Conservation (phyloP, 345 rosid species). For the Anastatica hierochuntica region DNA sequence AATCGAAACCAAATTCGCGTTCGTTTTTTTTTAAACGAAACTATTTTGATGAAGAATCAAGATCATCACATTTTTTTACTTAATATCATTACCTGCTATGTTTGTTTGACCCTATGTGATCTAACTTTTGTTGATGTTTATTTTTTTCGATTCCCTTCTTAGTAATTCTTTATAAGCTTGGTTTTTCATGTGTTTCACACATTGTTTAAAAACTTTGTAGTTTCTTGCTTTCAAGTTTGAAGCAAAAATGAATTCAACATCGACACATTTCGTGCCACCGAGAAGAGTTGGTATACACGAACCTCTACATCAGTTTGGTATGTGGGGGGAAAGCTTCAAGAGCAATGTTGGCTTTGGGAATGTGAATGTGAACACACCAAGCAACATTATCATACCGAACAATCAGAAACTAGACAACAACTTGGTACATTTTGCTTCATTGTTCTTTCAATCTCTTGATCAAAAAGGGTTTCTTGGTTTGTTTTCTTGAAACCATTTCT, state of each 20-base stretch:
- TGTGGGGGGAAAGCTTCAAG: constrained; percentile 77
- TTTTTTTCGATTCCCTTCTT: too few species aligned
- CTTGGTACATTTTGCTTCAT: constrained; percentile 35
- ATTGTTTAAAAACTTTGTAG: neutral
- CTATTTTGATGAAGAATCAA: too few species aligned
- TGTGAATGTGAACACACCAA: constrained; percentile 34
- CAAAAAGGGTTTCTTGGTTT: too few species aligned
- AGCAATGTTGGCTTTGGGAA: too few species aligned
- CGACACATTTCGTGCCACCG: constrained; percentile 67
- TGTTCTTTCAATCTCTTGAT: neutral
- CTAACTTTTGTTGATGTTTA: too few species aligned
- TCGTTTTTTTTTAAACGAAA: too few species aligned
- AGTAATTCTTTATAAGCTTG: too few species aligned
- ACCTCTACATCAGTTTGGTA: constrained; percentile 60
- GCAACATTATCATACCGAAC: constrained; percentile 38
- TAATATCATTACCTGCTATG: neutral
- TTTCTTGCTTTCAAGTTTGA: constrained; percentile 1
- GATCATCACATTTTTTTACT: neutral
- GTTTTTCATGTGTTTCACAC: neutral
- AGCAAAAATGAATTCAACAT: constrained; percentile 71
- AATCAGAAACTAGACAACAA: constrained; percentile 54
- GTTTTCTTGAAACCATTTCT: too few species aligned
- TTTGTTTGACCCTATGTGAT: neutral
- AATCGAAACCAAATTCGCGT: too few species aligned
- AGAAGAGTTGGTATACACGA: constrained; percentile 71